phyloP scores from a whole-genome alignment of 176 grass and related monocot species.

The maize (Zea mays) region Zm-B73-REFERENCE-NAM-5.0 NC_050099.1:186110501-186111000 shows the following conservation, averaged over 20 bases:
- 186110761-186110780: not conserved
- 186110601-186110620: no score
- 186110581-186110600: no score
- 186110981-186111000: not conserved
- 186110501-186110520: no score
- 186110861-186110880: not conserved
- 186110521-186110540: not conserved
- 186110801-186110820: no score
- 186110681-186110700: no score
- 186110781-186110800: not conserved
- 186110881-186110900: not conserved
- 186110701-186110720: not conserved
- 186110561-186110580: no score
- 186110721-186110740: no score
- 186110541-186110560: no score
- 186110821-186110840: not conserved
- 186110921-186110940: constrained; percentile 48
- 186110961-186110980: not conserved
- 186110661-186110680: no score
- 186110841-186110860: not conserved
- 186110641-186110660: no score
- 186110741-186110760: not conserved
- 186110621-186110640: no score
- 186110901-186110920: not conserved
- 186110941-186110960: not conserved